Evolutionary conservation across 129 eudicot species (phyloP), one percentile per base, ranked within the genome.

Genomic region (Apium graveolens): DNA sequence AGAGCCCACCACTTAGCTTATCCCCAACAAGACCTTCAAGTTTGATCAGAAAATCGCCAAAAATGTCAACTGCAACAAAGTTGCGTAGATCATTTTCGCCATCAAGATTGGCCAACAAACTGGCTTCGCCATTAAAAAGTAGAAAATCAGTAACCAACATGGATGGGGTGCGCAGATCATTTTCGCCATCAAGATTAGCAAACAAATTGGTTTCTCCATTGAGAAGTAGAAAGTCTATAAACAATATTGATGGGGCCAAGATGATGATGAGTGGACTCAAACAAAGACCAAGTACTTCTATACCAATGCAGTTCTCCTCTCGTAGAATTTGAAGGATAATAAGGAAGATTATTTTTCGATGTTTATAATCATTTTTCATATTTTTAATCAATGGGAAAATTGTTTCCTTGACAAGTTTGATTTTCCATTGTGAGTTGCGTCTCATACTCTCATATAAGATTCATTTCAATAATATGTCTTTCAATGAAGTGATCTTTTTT

Each of bases 21-120:
- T 90, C 96, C 75, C 89, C 96, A 10, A 73, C 87, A 20, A 70
- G 85, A 76, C 81, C 79, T 51, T 49, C 69, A 16, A 44, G 78
- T 37, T 44, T 31, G n/a, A 71, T 73, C 73, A 82, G 82, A 79
- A 85, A 78, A 65, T 76, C 89, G 2, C 60, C 73, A 72, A 83
- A 80, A 45, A 46, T 63, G 0, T 86, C 97, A 7, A 79, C 93
- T 18, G 92, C 90, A 11, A 89, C 92, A 1, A 96, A 85, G 78
- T 66, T 96, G 69, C 62, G 97, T 42, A 83, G 99, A 81, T 96
- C 99, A 16, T 86, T 96, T 80, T 92, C 99, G 7, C 99, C 99
- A 24, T 90, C 99, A 29, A 87, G 96, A 81, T 76, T 96, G 82
- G 99, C 87, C 7, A 96, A 71, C 71, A 86, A 85, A 84, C 74